Evolutionary conservation across 164 flowering plant species (phyloP).

Genomic region (Sedum album): DNA sequence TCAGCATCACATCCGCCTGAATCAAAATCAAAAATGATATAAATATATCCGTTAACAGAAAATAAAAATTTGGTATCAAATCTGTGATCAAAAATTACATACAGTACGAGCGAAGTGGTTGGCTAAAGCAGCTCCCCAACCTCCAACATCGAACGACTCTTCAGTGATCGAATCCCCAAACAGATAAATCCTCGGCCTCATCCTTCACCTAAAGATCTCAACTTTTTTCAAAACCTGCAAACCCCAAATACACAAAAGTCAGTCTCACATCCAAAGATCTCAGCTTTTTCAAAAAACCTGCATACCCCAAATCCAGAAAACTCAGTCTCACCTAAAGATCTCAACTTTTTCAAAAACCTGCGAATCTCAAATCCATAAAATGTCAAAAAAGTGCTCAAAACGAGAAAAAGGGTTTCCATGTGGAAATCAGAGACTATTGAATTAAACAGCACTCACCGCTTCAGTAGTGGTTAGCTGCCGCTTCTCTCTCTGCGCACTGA

Average conservation of each 20-base stretch:
- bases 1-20: constrained; percentile 63
- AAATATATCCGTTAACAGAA: background rate
- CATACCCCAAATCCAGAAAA: background rate
- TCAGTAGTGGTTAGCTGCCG: background rate
- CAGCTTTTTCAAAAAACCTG: background rate
- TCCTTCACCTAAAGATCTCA: background rate
- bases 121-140: constrained; percentile 75
- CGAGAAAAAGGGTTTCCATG: no score
- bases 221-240: background rate
- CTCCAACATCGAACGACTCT: constrained; percentile 49
- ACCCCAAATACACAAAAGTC: background rate
- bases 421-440: no score
- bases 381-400: no score
- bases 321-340: background rate
- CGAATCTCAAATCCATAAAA: background rate
- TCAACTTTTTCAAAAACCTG: background rate
- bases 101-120: constrained; percentile 60
- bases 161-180: constrained; percentile 93
- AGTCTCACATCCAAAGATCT: background rate
- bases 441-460: background rate
- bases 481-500: background rate
- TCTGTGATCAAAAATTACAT: background rate
- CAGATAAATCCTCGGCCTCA: constrained; percentile 18
- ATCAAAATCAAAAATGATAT: background rate
- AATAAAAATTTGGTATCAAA: background rate